Evolutionary conservation across 139 green algal genomes (phyloP), one percentile per base, ranked within the genome.

Genomic region (Chlamydomonas incerta): DNA sequence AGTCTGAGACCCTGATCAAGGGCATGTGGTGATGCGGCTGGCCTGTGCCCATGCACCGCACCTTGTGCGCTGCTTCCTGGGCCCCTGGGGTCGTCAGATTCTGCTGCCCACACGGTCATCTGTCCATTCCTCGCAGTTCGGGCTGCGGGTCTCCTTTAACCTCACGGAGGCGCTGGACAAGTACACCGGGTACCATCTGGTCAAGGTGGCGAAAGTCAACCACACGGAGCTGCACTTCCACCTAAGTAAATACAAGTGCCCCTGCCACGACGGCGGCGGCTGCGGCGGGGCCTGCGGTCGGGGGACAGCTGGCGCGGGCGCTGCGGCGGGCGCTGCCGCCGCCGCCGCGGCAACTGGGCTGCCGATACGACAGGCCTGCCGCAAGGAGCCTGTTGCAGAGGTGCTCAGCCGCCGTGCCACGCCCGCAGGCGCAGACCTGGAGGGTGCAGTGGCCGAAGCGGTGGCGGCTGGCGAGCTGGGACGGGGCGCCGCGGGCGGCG

Each of bases 181-280:
- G 4, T 83, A 74, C 47, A 46, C 29, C 2, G 77, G 77, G 26
- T 83, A 74, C 46, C 77, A 83, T 63, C 65, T 83, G 41, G 77
- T 74, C 0, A 66, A 65, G 14, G 17, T 83, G n/a, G 8, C 26
- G 0, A 83, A 74, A 50, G 63, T 66, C 63, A 65, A 20, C 29
- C 62, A 62, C 1, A 73, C 62, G 29, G 37, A 60, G 76, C 76
- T 83, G 9, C 76, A 63, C 63, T 83, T 50, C 26, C n/a, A 13
- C 28, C 62, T 83, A 28, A 73, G 37, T 17, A 67, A 55, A 2
- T 18, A 11, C 26, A 26, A 24, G 0, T 83, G 76, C 62, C 76
- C 76, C 0, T 83, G 76, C 74, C 26, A 20, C 24, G 60, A 14
- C 60, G 24, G 26, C 60, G 1, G 24, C 60, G 55, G 55, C 62